phyloP scores from a whole-genome alignment of 805 yeast species.

The Lipomyces lipofer region DNA sequence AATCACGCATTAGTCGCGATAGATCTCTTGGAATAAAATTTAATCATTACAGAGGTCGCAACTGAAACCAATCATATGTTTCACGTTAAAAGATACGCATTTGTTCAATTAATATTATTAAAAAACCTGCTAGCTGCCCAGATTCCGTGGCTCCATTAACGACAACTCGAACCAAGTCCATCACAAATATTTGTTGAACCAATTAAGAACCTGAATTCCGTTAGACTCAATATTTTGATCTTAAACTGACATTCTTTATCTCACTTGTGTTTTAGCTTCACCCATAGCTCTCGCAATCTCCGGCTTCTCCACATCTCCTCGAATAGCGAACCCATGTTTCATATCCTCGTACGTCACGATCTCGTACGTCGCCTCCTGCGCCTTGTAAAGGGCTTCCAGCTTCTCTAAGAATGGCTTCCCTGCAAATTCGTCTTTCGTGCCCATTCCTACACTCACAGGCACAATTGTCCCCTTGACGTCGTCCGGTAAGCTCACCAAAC shows the following conservation, averaged over 20 bases:
- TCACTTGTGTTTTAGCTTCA: slow-evolving; percentile 9
- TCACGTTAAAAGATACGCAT: too few relatives aligned
- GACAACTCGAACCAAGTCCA: too few relatives aligned
- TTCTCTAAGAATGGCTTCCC: slow-evolving; percentile 2
- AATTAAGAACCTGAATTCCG: not conserved
- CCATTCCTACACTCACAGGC: slow-evolving; percentile 18
- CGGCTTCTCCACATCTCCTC: slow-evolving; percentile 11
- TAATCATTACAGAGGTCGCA: too few relatives aligned
- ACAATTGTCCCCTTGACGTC: slow-evolving; percentile 14
- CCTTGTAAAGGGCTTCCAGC: not conserved
- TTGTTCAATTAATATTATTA: too few relatives aligned
- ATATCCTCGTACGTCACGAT: slow-evolving; percentile 12
- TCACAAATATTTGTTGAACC: not conserved
- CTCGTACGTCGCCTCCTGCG: slow-evolving; percentile 9
- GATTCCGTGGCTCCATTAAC: too few relatives aligned
- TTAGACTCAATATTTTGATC: too few relatives aligned
- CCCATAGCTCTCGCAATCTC: slow-evolving; percentile 19
- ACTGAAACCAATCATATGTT: too few relatives aligned
- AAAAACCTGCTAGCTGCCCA: too few relatives aligned
- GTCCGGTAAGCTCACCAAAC: slow-evolving; percentile 11
- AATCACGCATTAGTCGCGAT: too few relatives aligned
- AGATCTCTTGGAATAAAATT: too few relatives aligned
- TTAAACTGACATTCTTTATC: too few relatives aligned
- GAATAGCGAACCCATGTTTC: slow-evolving; percentile 25
- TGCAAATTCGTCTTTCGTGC: slow-evolving; percentile 12